Evolutionary conservation across 371 early-diverging fungal genomes (phyloP), one percentile per base, ranked within the genome.

Genomic region (Mucor saturninus): DNA sequence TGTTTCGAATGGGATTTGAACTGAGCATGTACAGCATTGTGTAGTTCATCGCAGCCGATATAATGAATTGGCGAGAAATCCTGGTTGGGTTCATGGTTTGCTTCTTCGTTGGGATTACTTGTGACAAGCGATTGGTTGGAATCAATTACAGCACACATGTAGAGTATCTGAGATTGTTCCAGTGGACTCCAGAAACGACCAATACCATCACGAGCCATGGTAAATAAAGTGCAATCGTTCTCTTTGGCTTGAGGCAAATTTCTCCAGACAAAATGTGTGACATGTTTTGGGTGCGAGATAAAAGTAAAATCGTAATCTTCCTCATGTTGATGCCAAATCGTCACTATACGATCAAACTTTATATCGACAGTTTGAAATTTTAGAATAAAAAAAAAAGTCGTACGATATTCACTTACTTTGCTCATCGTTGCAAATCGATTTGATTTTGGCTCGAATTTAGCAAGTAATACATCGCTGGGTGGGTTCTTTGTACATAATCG

Each of bases 151-250:
- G 88, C 88, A 50, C 83, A 79, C 72, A 93, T 76, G 35, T 88
- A 84, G 51, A 93, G 83, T 5, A 67, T 69, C 39, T 83, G 80
- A 1, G 83, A 82, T 21, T 78, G 73, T 4, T 73, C 62, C 0
- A 72, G 74, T 3, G 88, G 88, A n/a, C 86, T 77, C 93, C 94
- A 94, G n/a, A 94, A 81, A 5, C 93, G 82, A 48, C 89, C 84
- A 26, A 90, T 81, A 9, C 87, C 89, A 64, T 92, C 93, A 26
- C 74, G 74, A n/a, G 85, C 80, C 80, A 85, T 83, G 1, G 94
- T 91, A 54, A 92, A 83, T 8, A 94, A 69, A 6, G 88, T 83
- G 56, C 86, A 86, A 29, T 75, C 76, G 2, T 62, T 57, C 38
- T 65, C 71, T 45, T 32, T 37, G n/a, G 49, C 46, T 26, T n/a